Conservation (phyloP, 345 rosid species). For the Citrus maxima region DNA sequence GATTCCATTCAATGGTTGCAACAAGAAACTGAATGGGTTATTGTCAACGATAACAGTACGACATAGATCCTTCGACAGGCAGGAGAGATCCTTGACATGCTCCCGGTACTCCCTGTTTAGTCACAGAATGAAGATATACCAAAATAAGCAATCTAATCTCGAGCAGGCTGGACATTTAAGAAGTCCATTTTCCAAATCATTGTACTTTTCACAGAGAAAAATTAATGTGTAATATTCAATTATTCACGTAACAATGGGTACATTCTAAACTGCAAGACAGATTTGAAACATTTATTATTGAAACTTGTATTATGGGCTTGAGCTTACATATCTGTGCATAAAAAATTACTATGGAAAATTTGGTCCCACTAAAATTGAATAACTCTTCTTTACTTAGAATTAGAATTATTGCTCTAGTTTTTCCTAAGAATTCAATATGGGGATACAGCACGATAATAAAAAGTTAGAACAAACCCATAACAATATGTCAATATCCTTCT, state of each 20-base stretch:
- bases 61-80: constrained; percentile 66
- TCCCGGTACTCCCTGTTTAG: constrained; percentile 69
- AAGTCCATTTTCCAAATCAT: background rate
- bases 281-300: background rate
- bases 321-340: background rate
- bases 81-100: constrained; percentile 88
- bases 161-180: background rate
- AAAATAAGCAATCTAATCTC: background rate
- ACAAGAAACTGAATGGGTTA: constrained; percentile 93
- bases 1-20: constrained; percentile 94
- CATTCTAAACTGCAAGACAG: background rate
- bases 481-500: background rate
- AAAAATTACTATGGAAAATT: background rate
- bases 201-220: background rate
- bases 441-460: background rate
- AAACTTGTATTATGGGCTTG: background rate
- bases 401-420: background rate
- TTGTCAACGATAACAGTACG: constrained; percentile 91
- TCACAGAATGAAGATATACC: background rate
- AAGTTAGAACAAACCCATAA: background rate
- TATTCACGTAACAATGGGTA: background rate
- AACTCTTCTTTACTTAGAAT: background rate
- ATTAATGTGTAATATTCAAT: background rate
- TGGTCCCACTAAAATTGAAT: background rate
- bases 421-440: background rate